These are phyloP conservation scores for Priceomyces fermenticarens DNA, from an alignment of 805 yeast genomes.

Conservation along the genomic window DNA sequence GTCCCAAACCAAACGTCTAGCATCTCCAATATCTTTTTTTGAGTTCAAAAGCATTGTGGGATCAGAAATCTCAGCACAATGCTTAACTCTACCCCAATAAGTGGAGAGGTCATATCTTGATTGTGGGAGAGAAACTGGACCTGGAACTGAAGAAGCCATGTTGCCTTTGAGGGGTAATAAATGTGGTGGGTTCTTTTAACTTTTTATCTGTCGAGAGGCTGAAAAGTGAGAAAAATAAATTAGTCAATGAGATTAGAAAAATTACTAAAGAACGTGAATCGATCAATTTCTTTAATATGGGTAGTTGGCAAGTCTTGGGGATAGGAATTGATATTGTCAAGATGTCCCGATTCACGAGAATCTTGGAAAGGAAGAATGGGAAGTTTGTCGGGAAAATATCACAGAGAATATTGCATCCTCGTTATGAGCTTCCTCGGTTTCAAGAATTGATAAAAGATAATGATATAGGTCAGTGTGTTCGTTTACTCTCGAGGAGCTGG, in stretches of 20 bases:
- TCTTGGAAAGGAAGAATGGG: conserved; percentile 35
- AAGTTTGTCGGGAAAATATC: conserved; percentile 37
- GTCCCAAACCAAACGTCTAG: conserved; percentile 65
- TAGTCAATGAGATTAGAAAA: conserved; percentile 1
- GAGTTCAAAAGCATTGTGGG: conserved; percentile 86
- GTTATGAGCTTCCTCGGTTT: conserved; percentile 38
- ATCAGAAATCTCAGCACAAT: conserved; percentile 89
- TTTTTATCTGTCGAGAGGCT: not conserved
- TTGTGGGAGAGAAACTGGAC: conserved; percentile 74
- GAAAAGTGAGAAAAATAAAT: not conserved
- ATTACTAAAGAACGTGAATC: not conserved
- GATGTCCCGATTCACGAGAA: conserved; percentile 41
- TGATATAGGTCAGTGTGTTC: conserved; percentile 23
- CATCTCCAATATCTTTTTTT: conserved; percentile 54
- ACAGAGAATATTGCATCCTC: conserved; percentile 49
- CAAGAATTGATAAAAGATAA: conserved; percentile 6
- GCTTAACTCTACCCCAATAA: conserved; percentile 92
- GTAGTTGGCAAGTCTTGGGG: conserved; percentile 26
- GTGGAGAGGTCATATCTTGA: conserved; percentile 78
- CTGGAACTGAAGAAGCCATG: conserved; percentile 90
- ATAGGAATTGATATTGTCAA: conserved; percentile 59
- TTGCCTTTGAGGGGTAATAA: not conserved
- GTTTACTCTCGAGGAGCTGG: conserved; percentile 58
- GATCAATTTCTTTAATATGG: not conserved
- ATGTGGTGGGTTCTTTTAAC: not conserved